Evolutionary conservation across 805 yeast species (phyloP), one percentile per base, ranked within the genome.

Genomic region (Saturnispora halmiae): DNA sequence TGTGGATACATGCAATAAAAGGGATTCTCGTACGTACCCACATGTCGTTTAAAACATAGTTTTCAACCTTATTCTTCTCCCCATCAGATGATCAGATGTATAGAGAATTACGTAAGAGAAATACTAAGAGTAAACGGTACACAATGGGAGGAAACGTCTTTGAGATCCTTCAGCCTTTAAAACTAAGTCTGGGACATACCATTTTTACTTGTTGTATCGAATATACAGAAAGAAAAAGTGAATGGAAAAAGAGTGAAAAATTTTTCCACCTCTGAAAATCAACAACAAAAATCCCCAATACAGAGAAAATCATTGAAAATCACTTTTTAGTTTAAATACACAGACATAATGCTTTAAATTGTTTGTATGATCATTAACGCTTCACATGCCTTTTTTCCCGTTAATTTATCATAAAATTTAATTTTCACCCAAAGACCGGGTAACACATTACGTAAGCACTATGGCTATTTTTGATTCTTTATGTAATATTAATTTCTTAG

Each of bases 131-230:
- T 29, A 29, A 29, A 29, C 37, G 42, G 44, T 31, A 46, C 36
- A 27, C 40, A 6, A 33, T 33, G 38, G 44, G 44, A 41, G 35
- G 44, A 49, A 48, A 50, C 53, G 57, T 51, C 56, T 52, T 54
- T 54, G 26, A 48, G 53, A 51, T 57, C 61, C 61, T 51, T 54
- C 51, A 57, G 61, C 61, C 53, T 29, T 19, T 22, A 31, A 26
- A 29, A 26, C 26, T 9, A 29, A 16, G 18, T 6, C 20, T 8
- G 19, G 27, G 29, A 55, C 59, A 43, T 53, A 54, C 59, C 59
- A 54, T 54, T 48, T 35, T 36, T n/a, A n/a, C n/a, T n/a, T 36
- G 32, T 29, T 10, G 16, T 29, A 6, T 6, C 11, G 8, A 32
- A 21, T 11, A 19, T 15, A 26, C 30, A 9, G 5, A 25, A 24